Base-by-base conservation (phyloP, 495 filamentous ascomycete genomes). In the Parathielavia hyrcaniae region DNA sequence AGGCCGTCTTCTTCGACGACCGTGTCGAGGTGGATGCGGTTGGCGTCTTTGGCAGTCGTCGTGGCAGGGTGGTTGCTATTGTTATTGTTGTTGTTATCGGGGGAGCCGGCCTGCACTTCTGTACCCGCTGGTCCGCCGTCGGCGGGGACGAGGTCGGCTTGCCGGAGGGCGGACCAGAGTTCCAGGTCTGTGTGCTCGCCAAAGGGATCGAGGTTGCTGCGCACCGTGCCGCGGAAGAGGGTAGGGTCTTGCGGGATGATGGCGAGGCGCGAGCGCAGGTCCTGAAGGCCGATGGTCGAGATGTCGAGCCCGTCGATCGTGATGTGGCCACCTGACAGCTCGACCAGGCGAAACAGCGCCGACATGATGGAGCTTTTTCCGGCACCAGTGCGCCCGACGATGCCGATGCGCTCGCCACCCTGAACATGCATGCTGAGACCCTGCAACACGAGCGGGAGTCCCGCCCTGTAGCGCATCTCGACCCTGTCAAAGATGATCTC, bases 161-260 rank as follows among this genome's bases (percentile, higher is more conserved):
- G 85, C 5, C 89, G 82, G 1, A 97, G 77, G 1, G 91, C 91
- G 5, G 81, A 82, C 91, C 90, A 96, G 10, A 97, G 82, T 65
- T 91, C 86, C 17, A 92, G 79, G 64, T 97, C 93, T 3, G 82
- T 81, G 68, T 96, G 88, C 69, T 96, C 86, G 64, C 83, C 79
- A 75, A 97, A 97, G 0, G 92, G 92, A 65, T 97, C 92, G 7
- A 98, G 81, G 66, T 98, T 98, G 55, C 82, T 85, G 13, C 93
- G 83, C 9, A 98, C 84, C 0, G 92, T 96, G 43, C 92, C 92
- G 32, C 84, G 82, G 82, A 98, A 98, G 1, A 98, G 82, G 0
- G 93, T 96, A 1, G 92, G 92, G 66, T 97, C 92, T 70, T 98
- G 92, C 1, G 92, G 92, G 67, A 98, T 97, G 73, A 97, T 97